Conservation (phyloP, 2,329 filamentous ascomycete species). For the Coniochaeta ligniaria region DNA sequence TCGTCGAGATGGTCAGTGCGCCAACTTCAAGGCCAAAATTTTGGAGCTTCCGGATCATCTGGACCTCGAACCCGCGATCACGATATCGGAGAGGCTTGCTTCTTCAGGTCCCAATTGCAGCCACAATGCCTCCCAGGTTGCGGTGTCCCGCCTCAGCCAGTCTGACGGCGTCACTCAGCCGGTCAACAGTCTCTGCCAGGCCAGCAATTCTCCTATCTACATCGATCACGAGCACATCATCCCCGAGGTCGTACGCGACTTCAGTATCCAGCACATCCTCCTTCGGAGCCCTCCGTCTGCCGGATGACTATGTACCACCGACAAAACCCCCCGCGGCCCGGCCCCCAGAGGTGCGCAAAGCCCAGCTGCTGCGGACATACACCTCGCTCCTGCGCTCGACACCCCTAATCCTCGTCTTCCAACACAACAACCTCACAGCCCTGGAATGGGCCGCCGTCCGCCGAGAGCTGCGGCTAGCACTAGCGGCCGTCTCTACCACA, state of each 20-base stretch:
- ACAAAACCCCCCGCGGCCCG: slow-evolving; percentile 85
- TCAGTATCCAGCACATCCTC: slow-evolving; percentile 6
- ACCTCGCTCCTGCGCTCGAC: slow-evolving; percentile 81
- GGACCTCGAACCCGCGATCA: neutral
- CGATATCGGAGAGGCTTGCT: neutral
- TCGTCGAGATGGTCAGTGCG: slow-evolving; percentile 1
- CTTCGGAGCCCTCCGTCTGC: slow-evolving; percentile 22
- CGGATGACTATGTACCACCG: slow-evolving; percentile 47
- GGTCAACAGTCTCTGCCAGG: neutral
- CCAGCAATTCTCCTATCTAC: neutral
- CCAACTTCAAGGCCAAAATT: neutral
- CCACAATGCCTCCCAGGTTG: slow-evolving; percentile 18
- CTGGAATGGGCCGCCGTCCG: slow-evolving; percentile 68
- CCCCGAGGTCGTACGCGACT: slow-evolving; percentile 18
- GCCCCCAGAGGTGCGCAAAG: slow-evolving; percentile 79
- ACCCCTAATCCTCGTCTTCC: slow-evolving; percentile 78
- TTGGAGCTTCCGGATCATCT: neutral
- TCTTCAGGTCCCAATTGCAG: neutral
- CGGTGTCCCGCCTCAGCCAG: slow-evolving; percentile 15
- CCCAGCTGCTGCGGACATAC: slow-evolving; percentile 80
- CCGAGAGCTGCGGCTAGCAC: slow-evolving; percentile 52
- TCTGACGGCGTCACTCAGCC: slow-evolving; percentile 5
- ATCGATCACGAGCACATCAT: slow-evolving; percentile 1
- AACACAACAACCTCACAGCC: slow-evolving; percentile 62
- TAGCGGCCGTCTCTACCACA: slow-evolving; percentile 33